Base-by-base conservation (phyloP, 805 yeast species). In the Wickerhamiella cacticola region DNA sequence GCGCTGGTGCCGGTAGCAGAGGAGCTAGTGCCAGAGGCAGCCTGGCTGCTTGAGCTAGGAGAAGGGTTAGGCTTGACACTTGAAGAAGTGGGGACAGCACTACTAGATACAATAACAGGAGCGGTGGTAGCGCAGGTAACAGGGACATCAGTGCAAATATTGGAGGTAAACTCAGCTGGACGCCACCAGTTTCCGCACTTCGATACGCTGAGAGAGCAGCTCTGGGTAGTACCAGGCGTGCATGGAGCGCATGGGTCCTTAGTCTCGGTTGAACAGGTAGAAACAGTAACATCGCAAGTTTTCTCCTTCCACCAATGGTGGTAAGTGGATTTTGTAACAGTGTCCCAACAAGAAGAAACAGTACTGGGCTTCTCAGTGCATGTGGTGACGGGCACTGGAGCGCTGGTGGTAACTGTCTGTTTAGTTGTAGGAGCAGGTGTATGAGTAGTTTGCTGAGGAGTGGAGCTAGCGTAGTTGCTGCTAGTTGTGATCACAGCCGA, bases 241-340 rank as follows among this genome's bases (percentile, higher is more conserved):
- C 42, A 39, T 6, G 26, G 19, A n/a, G 29, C 42, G 18, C 31
- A 23, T 24, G 19, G 23, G 19, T 33, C 15, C 5, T 7, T n/a
- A 21, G 45, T 29, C 4, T 9, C 29, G 29, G 45, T 42, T 8
- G 39, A 10, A 28, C 45, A 42, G 22, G n/a, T 19, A 8, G 44
- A 22, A 19, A 28, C 25, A 28, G 44, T 41, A 3, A 18, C 44
- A 25, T 15, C 22, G 15, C 24, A 26, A 16, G 22, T 15, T 24
- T 41, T 26, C 19, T 22, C 8, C 16, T 9, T 9, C 6, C 6
- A 36, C 15, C 16, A 9, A 3, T 21, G 9, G 8, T 8, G 16
- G 26, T 21, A 21, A 9, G 25, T 8, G 22, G 41, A 21, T 16
- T 19, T 21, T 12, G 19, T 16, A 4, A 36, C 41, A 18, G 24